These are phyloP conservation scores for Rosa hybrid DNA, from an alignment of 331 rosid species.

Conservation along the genomic window DNA sequence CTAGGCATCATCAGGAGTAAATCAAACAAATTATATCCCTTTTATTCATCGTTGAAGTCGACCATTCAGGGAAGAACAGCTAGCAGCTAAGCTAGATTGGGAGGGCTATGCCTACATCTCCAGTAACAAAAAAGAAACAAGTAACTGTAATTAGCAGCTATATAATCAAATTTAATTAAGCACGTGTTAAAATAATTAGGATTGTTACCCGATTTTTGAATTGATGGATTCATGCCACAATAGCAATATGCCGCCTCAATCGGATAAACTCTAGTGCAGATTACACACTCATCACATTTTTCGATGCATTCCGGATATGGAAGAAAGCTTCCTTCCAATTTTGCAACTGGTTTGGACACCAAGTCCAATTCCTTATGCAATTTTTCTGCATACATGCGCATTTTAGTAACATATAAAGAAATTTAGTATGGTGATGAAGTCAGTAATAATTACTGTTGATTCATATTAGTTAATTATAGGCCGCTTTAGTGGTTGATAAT, in stretches of 20 bases:
- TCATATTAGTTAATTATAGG: too few species aligned
- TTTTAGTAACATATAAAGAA: too few species aligned
- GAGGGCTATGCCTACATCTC: too few species aligned
- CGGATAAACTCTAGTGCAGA: background rate
- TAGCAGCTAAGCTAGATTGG: background rate
- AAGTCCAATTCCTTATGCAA: background rate
- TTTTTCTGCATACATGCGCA: background rate
- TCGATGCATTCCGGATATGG: background rate
- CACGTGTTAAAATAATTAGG: too few species aligned
- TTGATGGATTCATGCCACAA: background rate
- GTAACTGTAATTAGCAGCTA: too few species aligned
- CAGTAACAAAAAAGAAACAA: too few species aligned
- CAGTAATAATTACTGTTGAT: too few species aligned
- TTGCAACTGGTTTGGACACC: background rate
- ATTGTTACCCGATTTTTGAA: too few species aligned
- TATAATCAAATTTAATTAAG: too few species aligned
- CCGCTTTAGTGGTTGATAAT: too few species aligned
- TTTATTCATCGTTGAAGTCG: background rate
- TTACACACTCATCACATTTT: background rate
- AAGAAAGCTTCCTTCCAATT: background rate
- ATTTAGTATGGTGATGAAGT: too few species aligned
- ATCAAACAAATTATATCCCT: background rate
- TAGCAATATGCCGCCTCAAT: background rate
- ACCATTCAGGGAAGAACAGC: too few species aligned
- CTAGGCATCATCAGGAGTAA: background rate